Conservation (phyloP, 768 basidiomycete genomes). For the Botryobasidium botryosum region DNA sequence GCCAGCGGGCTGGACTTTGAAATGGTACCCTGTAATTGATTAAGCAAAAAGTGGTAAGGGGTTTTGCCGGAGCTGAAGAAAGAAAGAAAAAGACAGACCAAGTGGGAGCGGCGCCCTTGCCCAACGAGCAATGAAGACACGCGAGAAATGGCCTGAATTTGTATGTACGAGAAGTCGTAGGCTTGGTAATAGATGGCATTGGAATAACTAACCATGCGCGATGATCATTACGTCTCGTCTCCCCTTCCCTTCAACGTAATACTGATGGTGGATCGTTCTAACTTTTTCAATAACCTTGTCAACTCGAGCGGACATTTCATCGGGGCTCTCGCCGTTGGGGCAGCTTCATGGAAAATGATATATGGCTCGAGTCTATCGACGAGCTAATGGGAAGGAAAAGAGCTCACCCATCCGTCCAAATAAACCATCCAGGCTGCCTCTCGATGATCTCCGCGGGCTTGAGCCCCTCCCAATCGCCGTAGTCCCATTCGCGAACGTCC, state of each 20-base stretch:
- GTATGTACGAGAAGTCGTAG: too few relatives aligned
- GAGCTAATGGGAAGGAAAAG: too few relatives aligned
- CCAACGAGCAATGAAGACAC: slow-evolving; percentile 70
- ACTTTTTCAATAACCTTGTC: slow-evolving; percentile 63
- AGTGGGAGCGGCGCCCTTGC: slow-evolving; percentile 43
- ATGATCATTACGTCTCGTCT: slow-evolving; percentile 74
- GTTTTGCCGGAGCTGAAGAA: not conserved
- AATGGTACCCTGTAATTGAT: slow-evolving; percentile 39
- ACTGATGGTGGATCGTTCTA: slow-evolving; percentile 52
- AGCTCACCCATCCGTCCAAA: slow-evolving; percentile 81
- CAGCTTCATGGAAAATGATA: slow-evolving; percentile 32
- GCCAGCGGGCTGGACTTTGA: slow-evolving; percentile 73
- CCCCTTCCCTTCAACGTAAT: slow-evolving; percentile 49
- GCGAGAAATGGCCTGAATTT: slow-evolving; percentile 54
- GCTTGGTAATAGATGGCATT: too few relatives aligned
- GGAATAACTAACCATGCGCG: slow-evolving; percentile 53
- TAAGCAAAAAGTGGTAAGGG: not conserved
- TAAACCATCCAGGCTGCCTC: slow-evolving; percentile 45
- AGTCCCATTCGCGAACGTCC: slow-evolving; percentile 65
- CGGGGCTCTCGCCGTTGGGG: slow-evolving; percentile 70
- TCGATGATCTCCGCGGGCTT: slow-evolving; percentile 55
- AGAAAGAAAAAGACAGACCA: slow-evolving; percentile 23
- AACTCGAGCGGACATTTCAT: slow-evolving; percentile 64
- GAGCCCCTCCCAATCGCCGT: slow-evolving; percentile 76
- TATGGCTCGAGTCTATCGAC: too few relatives aligned